Conservation (phyloP, 1,284 basidiomycete species). For the Phylloboletellus chloephorus region DNA sequence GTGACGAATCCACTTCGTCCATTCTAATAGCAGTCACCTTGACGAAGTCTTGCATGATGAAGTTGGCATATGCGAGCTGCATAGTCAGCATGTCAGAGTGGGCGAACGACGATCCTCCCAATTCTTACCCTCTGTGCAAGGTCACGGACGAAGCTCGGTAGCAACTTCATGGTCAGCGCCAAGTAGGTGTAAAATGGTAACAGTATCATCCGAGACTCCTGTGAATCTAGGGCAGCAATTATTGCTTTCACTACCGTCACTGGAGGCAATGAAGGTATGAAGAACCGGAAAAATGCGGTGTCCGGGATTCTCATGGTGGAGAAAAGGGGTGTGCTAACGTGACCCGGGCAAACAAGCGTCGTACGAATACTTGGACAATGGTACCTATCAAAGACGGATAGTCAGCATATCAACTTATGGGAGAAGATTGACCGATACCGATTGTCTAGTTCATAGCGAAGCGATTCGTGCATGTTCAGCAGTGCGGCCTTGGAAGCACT, state of each 20-base stretch:
- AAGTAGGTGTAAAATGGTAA: conserved; percentile 72
- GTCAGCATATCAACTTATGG: conserved; percentile 6
- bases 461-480: conserved; percentile 69
- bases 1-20: conserved; percentile 33
- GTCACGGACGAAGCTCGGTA: conserved; percentile 71
- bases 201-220: conserved; percentile 65
- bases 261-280: conserved; percentile 70
- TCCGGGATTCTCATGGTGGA: conserved; percentile 49
- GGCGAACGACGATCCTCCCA: background rate
- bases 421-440: conserved; percentile 36
- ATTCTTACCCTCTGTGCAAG: conserved; percentile 62
- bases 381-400: conserved; percentile 45
- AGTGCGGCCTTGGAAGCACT: conserved; percentile 84
- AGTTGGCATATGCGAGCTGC: conserved; percentile 45
- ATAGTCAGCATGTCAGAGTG: conserved; percentile 11
- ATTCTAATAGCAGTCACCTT: conserved; percentile 44
- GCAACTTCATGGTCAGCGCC: conserved; percentile 46
- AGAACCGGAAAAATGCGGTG: conserved; percentile 56
- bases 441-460: conserved; percentile 81
- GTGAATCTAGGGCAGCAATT: conserved; percentile 71
- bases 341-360: conserved; percentile 74
- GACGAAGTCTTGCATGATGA: conserved; percentile 41
- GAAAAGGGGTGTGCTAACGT: conserved; percentile 74
- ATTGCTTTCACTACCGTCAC: conserved; percentile 75
- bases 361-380: conserved; percentile 70